Percentiles rank a stretch among this genome's conserved stretches.
These are phyloP conservation scores for Ustilago trichophora DNA, from an alignment of 1,284 basidiomycete genomes.

Conservation along the genomic window DNA sequence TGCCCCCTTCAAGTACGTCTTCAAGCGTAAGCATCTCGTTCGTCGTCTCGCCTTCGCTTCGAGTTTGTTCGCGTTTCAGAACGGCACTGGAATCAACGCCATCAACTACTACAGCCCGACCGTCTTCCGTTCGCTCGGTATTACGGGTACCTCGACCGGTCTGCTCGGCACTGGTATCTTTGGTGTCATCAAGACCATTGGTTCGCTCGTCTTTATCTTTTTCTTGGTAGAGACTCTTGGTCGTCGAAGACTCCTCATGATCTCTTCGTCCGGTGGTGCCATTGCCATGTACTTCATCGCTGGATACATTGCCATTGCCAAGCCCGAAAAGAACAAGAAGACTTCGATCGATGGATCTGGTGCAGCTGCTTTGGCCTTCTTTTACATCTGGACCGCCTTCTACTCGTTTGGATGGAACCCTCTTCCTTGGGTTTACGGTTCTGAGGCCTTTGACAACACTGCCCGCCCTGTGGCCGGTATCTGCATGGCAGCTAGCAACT, in stretches of 20 bases:
- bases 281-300: conserved; percentile 50
- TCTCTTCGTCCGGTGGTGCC: conserved; percentile 62
- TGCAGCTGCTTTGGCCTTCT: conserved; percentile 39
- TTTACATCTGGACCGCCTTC: conserved; percentile 56
- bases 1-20: conserved; percentile 48
- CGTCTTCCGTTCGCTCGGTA: conserved; percentile 71
- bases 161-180: conserved; percentile 80
- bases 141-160: conserved; percentile 68
- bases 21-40: conserved; percentile 20
- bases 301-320: conserved; percentile 49
- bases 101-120: conserved; percentile 68
- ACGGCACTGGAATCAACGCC: conserved; percentile 58
- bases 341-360: conserved; percentile 19
- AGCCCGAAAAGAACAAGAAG: conserved; percentile 18
- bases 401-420: conserved; percentile 58
- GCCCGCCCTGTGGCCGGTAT: conserved; percentile 84
- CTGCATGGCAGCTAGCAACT: conserved; percentile 81
- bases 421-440: conserved; percentile 49
- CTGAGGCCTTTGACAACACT: conserved; percentile 83
- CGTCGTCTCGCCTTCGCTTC: conserved; percentile 12
- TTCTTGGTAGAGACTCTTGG: conserved; percentile 74
- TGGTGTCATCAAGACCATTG: conserved; percentile 79
- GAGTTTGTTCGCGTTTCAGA: conserved; percentile 24
- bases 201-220: conserved; percentile 74
- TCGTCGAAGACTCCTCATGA: conserved; percentile 69